Conservation (phyloP, 306 rosid genomes). For the Dalbergia cultrata region DNA sequence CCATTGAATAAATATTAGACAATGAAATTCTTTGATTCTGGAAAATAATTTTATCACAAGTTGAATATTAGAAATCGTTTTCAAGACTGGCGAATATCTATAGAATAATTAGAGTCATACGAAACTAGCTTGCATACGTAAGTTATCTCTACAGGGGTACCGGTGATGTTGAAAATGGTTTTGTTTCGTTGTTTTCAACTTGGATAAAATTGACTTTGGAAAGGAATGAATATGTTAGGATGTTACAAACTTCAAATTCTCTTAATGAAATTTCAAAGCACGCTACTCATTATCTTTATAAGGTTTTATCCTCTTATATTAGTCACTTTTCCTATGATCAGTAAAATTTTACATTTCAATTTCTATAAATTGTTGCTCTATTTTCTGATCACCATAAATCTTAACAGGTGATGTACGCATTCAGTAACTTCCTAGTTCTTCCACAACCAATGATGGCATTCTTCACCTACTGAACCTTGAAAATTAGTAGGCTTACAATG, state of each 20-base stretch:
- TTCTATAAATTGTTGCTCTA: too few relatives aligned
- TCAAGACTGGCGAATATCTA: constrained; percentile 37
- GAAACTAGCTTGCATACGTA: constrained; percentile 44
- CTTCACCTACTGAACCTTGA: constrained; percentile 1
- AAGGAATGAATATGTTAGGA: neutral
- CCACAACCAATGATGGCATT: constrained; percentile 14
- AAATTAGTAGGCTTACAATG: neutral
- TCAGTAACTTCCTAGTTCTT: constrained; percentile 19
- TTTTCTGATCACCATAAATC: too few relatives aligned
- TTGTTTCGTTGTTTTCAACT: neutral
- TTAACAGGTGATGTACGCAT: neutral
- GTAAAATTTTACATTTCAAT: too few relatives aligned
- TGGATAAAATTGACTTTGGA: constrained; percentile 50
- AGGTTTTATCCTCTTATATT: too few relatives aligned
- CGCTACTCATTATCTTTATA: too few relatives aligned
- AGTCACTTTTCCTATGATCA: too few relatives aligned
- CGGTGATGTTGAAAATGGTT: constrained; percentile 44
- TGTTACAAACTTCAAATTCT: neutral
- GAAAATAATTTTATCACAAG: constrained; percentile 28
- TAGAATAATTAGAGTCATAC: constrained; percentile 46
- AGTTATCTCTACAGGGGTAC: constrained; percentile 44
- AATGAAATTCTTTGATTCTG: constrained; percentile 36
- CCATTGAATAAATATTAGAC: constrained; percentile 13
- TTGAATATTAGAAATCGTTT: constrained; percentile 47
- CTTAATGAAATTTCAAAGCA: neutral